These are phyloP conservation scores for Colletotrichum lupini DNA, from an alignment of 2,329 filamentous ascomycete genomes.

Conservation along the genomic window DNA sequence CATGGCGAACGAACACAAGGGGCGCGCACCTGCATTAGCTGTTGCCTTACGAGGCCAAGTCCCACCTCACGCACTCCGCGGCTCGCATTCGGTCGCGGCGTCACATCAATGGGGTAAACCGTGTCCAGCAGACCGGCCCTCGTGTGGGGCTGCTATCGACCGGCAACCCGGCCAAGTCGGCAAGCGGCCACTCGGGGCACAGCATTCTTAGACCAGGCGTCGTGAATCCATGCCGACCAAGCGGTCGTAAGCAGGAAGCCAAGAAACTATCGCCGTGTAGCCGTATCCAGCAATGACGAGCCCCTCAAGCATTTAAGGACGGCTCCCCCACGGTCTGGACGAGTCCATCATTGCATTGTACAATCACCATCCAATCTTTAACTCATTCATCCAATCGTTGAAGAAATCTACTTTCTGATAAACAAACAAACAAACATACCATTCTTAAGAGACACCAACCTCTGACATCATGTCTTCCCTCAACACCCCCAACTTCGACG, in stretches of 20 bases:
- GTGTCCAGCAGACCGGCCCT: constrained; percentile 25
- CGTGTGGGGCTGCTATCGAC: constrained; percentile 22
- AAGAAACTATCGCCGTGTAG: constrained; percentile 29
- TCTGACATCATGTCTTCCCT: constrained; percentile 11
- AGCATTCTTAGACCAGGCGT: constrained; percentile 32
- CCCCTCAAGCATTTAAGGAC: constrained; percentile 30
- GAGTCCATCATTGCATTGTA: not conserved
- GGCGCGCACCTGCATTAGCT: constrained; percentile 6
- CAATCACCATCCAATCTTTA: not conserved
- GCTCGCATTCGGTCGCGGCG: constrained; percentile 8
- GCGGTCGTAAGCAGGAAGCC: constrained; percentile 21
- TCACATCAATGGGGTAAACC: constrained; percentile 16
- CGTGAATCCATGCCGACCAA: constrained; percentile 33
- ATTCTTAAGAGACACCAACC: not conserved
- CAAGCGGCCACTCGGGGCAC: constrained; percentile 33
- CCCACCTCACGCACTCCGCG: constrained; percentile 13
- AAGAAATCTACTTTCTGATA: not conserved
- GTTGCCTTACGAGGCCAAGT: constrained; percentile 35
- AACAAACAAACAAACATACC: not conserved
- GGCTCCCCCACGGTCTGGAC: constrained; percentile 10
- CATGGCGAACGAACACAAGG: not conserved
- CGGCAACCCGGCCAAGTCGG: constrained; percentile 32
- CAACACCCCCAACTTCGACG: constrained; percentile 19
- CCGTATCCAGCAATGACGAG: constrained; percentile 11
- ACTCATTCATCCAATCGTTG: not conserved